Evolutionary conservation across 2,329 filamentous ascomycete genomes (phyloP), one percentile per base, ranked within the genome.

Genomic region (Exophiala oligosperma): DNA sequence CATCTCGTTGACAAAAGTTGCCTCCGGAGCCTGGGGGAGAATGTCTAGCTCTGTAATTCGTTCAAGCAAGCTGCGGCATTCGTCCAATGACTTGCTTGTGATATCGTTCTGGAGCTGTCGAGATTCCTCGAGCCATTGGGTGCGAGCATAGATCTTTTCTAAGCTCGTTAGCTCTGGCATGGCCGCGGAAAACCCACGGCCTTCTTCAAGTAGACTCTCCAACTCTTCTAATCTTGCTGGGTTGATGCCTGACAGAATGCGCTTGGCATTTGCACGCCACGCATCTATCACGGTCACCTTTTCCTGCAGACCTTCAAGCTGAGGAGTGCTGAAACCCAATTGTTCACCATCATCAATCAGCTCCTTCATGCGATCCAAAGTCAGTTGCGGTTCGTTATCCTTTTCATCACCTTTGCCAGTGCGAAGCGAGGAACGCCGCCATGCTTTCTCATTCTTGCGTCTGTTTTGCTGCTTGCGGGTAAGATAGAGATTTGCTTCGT

Each of bases 381-480:
- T 95, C 43, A 67, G 41, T 67, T 94, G 91, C 67, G 91, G 82
- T 72, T 97, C 92, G 66, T 87, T 87, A 69, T 90, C 87, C 61
- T 85, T 84, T 71, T 97, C 91, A 74, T 96, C 94, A 67, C 89
- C 82, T 69, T 97, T 92, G 54, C 89, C 84, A 52, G 86, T 88
- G 73, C 89, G 93, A 51, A 87, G 81, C 52, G 76, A 75, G 67
- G 84, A 84, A 68, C 85, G 88, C 64, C 91, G 89, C 85, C 89
- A 94, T 46, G 84, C 84, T 70, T 91, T 94, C 69, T 97, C 93
- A 73, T 89, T 96, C 76, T 97, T 97, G 61, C 93, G 91, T 63
- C 94, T 89, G 70, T 95, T 96, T 75, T 97, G 93, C 77, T 97
- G 93, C 78, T 99, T 99, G 67, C 94, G 90, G 59, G 94, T 92